Percentiles rank a stretch among this genome's conserved stretches.
phyloP scores from a whole-genome alignment of 140 eudicot species.

The Ambrosia hybrid region DNA sequence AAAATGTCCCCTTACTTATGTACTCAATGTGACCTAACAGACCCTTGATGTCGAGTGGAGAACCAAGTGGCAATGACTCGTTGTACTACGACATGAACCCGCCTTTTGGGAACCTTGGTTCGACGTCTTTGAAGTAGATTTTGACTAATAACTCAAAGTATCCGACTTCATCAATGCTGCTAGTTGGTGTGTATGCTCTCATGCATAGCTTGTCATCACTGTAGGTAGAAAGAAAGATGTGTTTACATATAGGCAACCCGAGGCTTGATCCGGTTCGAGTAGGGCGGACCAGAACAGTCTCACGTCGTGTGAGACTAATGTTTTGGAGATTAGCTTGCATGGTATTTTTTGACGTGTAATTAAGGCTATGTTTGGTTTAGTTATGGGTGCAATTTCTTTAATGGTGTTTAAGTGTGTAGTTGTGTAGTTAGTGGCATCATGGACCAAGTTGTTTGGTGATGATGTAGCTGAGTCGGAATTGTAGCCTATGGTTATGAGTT shows the following conservation, averaged over 20 bases:
- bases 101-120: slow-evolving; percentile 79
- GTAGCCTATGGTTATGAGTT: slow-evolving; percentile 57
- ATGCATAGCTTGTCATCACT: slow-evolving; percentile 78
- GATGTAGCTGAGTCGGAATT: slow-evolving; percentile 55
- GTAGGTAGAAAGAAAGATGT: slow-evolving; percentile 70
- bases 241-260: slow-evolving; percentile 85
- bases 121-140: slow-evolving; percentile 66
- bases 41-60: slow-evolving; percentile 67
- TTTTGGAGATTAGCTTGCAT: slow-evolving; percentile 60
- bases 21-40: slow-evolving; percentile 96
- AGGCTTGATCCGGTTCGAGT: slow-evolving; percentile 58
- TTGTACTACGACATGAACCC: slow-evolving; percentile 80
- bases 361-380: slow-evolving; percentile 42
- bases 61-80: slow-evolving; percentile 57
- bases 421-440: slow-evolving; percentile 52
- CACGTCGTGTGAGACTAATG: slow-evolving; percentile 67
- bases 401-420: slow-evolving; percentile 46
- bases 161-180: slow-evolving; percentile 57
- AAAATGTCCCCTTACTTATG: slow-evolving; percentile 63
- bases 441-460: slow-evolving; percentile 72
- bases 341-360: slow-evolving; percentile 68
- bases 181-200: slow-evolving; percentile 93
- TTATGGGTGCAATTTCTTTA: slow-evolving; percentile 43
- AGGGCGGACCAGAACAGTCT: slow-evolving; percentile 66
- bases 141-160: slow-evolving; percentile 81